Evolutionary conservation across 2,329 filamentous ascomycete species (phyloP).

Genomic region (Phialophora verrucosa): DNA sequence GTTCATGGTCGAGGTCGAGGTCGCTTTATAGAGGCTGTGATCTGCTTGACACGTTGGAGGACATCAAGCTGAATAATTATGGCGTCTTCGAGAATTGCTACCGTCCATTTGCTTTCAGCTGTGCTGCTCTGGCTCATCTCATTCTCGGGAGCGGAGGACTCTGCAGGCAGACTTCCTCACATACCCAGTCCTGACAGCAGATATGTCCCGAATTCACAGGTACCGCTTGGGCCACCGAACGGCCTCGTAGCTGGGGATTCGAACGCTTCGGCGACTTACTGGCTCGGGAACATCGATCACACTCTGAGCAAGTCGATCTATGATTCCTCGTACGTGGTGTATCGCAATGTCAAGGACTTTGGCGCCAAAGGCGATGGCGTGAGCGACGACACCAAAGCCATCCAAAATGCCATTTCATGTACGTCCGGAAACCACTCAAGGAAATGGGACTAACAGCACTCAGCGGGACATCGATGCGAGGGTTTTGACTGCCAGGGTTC

Average conservation of each 20-base stretch:
- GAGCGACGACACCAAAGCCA: slow-evolving; percentile 1
- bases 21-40: background rate
- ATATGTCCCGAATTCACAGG: background rate
- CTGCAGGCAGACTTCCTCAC: background rate
- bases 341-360: slow-evolving; percentile 8
- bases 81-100: background rate
- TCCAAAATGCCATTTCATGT: slow-evolving; percentile 4
- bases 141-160: background rate
- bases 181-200: background rate
- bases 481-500: background rate
- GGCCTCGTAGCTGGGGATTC: background rate
- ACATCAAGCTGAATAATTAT: background rate
- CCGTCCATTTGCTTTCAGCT: background rate
- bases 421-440: background rate
- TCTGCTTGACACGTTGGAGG: background rate
- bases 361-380: slow-evolving; percentile 6
- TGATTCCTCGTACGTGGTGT: slow-evolving; percentile 3
- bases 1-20: background rate
- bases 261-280: background rate
- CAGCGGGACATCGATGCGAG: slow-evolving; percentile 5
- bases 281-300: background rate
- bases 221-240: background rate
- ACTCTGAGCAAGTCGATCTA: slow-evolving; percentile 3
- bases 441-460: background rate
- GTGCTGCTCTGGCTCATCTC: background rate